Base-by-base conservation (phyloP, 768 basidiomycete genomes). In the Pleurotus platypus region DNA sequence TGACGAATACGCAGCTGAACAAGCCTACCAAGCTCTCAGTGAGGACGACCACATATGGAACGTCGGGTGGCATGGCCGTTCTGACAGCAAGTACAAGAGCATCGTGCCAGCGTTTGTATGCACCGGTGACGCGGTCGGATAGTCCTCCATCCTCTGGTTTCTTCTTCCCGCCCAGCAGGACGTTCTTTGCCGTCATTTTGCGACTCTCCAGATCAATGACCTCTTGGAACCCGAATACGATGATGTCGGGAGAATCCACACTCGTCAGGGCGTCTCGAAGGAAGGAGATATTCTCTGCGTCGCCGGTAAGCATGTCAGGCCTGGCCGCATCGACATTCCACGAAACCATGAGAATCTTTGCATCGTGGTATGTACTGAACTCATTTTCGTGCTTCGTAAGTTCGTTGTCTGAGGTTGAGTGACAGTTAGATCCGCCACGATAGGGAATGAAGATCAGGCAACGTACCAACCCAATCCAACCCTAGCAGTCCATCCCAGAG, bases 171-270 rank as follows among this genome's bases (percentile, higher is more conserved):
- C 88, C 89, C 4, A 96, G 78, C 0, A 99, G 66, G 24, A 98
- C 85, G 16, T 88, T 92, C 73, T 97, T 95, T 64, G 96, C 96
- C 1, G 89, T 87, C 77, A 98, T 86, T 72, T 87, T 93, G 59
- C 92, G 86, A 61, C 84, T 87, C 63, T 97, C 94, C n/a, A 99
- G 82, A 67, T 97, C 94, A 59, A 99, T 92, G 39, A 98, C 82
- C 72, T 98, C 96, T 70, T 99, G 96, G 70, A 98, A 89, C 1
- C 94, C 94, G 63, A 99, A 96, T 3, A 86, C 82, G 61, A 99
- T 89, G 63, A 98, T 87, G 61, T 98, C 95, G 2, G 96, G 91
- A 35, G 72, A 66, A 11, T 90, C 85, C 38, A 88, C 85, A 63
- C 86, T 90, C 3, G 70, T 76, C 9, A 98, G 75, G 2, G 82